Percentiles rank a stretch among this genome's conserved stretches.
These are phyloP conservation scores for Suillus subaureus DNA, from an alignment of 768 basidiomycete species.

Conservation along the genomic window DNA sequence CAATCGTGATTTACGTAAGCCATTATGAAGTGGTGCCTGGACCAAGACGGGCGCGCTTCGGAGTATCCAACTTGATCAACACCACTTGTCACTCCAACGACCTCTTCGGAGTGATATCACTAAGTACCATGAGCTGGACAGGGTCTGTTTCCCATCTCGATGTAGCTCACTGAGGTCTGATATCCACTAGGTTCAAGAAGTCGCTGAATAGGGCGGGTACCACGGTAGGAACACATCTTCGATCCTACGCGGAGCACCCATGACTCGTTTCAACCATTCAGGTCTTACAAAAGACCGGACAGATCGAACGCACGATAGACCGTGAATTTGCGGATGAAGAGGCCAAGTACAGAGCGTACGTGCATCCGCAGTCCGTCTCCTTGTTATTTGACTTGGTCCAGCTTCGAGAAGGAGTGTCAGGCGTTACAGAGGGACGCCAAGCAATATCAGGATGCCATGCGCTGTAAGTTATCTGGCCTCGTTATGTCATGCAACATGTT, in stretches of 20 bases:
- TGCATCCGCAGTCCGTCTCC: slow-evolving; percentile 30
- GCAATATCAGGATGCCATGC: slow-evolving; percentile 92
- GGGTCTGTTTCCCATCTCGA: slow-evolving; percentile 39
- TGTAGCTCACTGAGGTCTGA: background rate
- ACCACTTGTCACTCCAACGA: background rate
- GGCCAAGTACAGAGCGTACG: slow-evolving; percentile 82
- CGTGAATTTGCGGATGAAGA: slow-evolving; percentile 93
- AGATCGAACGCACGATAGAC: slow-evolving; percentile 95
- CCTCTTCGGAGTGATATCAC: background rate
- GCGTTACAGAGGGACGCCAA: slow-evolving; percentile 95
- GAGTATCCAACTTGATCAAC: background rate
- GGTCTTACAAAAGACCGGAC: slow-evolving; percentile 97
- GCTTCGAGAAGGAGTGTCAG: slow-evolving; percentile 96
- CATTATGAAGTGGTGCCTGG: background rate
- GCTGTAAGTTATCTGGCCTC: slow-evolving; percentile 51
- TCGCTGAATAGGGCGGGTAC: slow-evolving; percentile 90
- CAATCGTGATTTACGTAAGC: slow-evolving; percentile 4
- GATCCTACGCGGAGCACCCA: slow-evolving; percentile 76
- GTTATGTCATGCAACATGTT: background rate
- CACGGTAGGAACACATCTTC: slow-evolving; percentile 59
- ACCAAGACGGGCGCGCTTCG: background rate
- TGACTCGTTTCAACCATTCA: slow-evolving; percentile 30
- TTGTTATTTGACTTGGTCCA: slow-evolving; percentile 32
- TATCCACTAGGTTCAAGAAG: slow-evolving; percentile 79
- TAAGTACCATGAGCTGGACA: slow-evolving; percentile 52